Evolutionary conservation across 345 rosid species (phyloP).

Genomic region (Eucalyptus melliodora): DNA sequence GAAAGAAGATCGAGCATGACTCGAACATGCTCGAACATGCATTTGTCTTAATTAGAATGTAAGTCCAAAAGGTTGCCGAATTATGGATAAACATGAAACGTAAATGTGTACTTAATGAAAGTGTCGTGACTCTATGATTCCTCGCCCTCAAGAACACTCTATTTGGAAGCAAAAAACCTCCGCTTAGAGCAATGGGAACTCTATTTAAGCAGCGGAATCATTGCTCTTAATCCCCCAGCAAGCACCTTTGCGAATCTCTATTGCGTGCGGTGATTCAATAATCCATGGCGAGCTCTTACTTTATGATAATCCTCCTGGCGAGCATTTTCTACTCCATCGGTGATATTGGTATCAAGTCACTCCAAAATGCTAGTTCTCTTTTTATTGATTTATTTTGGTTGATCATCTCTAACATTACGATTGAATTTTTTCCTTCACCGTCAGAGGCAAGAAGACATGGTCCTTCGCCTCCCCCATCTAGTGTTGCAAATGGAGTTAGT

Average conservation of each 20-base stretch:
- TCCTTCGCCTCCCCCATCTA: rapidly evolving
- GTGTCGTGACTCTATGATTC: neutral
- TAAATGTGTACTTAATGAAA: rapidly evolving
- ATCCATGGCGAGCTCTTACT: neutral
- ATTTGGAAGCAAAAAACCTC: neutral
- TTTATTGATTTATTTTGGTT: no score
- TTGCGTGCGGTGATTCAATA: no score
- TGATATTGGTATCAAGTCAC: neutral
- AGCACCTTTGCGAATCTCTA: neutral
- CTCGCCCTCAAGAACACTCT: neutral
- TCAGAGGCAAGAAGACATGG: neutral
- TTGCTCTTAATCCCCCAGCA: neutral
- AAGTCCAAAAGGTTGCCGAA: no score
- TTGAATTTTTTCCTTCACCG: neutral
- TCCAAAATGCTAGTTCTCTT: neutral
- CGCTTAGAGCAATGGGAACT: neutral
- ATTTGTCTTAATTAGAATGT: neutral
- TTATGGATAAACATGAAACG: no score
- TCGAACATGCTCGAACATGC: no score
- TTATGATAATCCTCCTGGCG: neutral
- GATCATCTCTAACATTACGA: neutral
- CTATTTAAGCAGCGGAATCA: neutral
- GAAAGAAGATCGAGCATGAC: no score
- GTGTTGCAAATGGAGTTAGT: no score
- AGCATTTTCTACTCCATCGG: neutral